Evolutionary conservation across 345 rosid genomes (phyloP), one percentile per base, ranked within the genome.

Genomic region (Camelina hispida): DNA sequence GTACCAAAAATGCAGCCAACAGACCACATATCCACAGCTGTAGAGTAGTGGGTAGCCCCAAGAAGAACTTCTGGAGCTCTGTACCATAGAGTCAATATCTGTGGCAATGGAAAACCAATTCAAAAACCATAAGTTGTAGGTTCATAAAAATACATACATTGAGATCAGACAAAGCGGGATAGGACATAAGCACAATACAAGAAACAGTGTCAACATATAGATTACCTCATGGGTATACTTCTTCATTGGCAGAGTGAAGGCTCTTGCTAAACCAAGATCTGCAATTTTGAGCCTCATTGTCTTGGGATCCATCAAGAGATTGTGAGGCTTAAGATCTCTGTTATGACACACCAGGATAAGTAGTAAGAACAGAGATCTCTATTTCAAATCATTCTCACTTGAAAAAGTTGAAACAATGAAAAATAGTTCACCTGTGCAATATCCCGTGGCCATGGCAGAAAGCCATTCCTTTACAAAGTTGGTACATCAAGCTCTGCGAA

Each of bases 291-390:
- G 98, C 75, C 79, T 77, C 94, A 76, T 80, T 2, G 91, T 82
- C 86, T 89, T 88, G n/a, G 88, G 87, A 68, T 91, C 98, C 97
- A 93, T 88, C 82, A 94, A 82, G 50, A 94, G 90, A 85, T 94
- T 94, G 83, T 94, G 98, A 66, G 98, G 98, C 80, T 94, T 94
- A 50, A 94, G 98, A 76, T 94, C 97, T 88, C 97, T 94, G 82
- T 10, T 1, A 62, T 2, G 5, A 74, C 20, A 74, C 20, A 69
- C 42, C 28, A 58, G 15, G 51, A 57, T 13, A 67, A 28, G 7
- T 11, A 59, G 50, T 55, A 48, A 56, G 71, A 62, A 1, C 6
- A 1, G 3, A 55, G 51, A 62, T 72, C 1, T 63, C 47, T n/a
- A 58, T 15, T 38, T 9, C 15, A 0, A 9, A 10, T 25, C 22